Percentiles rank a stretch among this genome's conserved stretches.
phyloP scores from a whole-genome alignment of 1,284 basidiomycete species.

The Inonotus hispidus region DNA sequence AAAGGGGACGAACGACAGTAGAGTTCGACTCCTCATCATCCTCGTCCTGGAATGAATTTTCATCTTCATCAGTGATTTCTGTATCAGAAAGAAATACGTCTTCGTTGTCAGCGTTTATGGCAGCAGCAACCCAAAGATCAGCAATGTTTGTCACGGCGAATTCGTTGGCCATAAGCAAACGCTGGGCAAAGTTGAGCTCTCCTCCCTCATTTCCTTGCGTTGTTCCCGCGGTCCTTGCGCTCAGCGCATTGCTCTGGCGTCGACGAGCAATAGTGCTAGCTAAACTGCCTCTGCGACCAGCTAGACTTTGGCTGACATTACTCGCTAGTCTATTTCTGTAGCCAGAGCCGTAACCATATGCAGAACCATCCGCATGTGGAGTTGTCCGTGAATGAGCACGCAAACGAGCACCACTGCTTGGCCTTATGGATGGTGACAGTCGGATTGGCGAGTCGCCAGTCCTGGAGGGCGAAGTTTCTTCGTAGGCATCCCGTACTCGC shows the following conservation, averaged over 20 bases:
- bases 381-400: constrained; percentile 47
- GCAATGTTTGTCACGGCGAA: constrained; percentile 85
- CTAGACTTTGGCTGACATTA: constrained; percentile 17
- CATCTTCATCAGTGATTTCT: constrained; percentile 27
- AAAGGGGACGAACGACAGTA: background rate
- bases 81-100: constrained; percentile 60
- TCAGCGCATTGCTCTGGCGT: constrained; percentile 40
- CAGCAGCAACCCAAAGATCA: constrained; percentile 90
- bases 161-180: constrained; percentile 87
- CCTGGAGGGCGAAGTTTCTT: constrained; percentile 27
- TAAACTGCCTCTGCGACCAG: constrained; percentile 22
- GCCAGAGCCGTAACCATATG: constrained; percentile 65
- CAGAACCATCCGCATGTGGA: constrained; percentile 66
- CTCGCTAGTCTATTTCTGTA: constrained; percentile 46
- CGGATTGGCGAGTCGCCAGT: constrained; percentile 34
- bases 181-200: constrained; percentile 82
- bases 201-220: constrained; percentile 34
- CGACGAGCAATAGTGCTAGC: constrained; percentile 43
- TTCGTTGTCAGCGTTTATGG: constrained; percentile 85
- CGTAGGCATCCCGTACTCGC: constrained; percentile 38
- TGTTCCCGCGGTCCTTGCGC: constrained; percentile 22
- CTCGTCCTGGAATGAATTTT: constrained; percentile 28
- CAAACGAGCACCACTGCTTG: constrained; percentile 29
- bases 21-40: constrained; percentile 24
- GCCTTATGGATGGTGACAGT: constrained; percentile 38